phyloP scores from a whole-genome alignment of 2,329 filamentous ascomycete species.

The Gliomastix tumulicola region DNA sequence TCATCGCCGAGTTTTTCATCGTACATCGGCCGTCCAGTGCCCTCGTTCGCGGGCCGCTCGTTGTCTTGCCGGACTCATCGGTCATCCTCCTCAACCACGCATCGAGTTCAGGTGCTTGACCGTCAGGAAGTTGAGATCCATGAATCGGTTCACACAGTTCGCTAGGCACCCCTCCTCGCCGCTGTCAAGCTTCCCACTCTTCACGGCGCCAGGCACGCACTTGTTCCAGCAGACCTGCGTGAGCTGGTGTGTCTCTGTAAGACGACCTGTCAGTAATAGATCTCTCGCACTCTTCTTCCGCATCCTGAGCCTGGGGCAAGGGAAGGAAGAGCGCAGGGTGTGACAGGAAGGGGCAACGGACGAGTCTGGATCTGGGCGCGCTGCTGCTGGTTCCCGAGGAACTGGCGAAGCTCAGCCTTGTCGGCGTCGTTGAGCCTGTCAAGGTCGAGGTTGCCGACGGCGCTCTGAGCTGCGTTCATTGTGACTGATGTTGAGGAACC shows the following conservation, averaged over 20 bases:
- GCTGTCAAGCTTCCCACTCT: constrained; percentile 64
- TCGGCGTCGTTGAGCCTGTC: constrained; percentile 72
- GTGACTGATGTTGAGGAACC: constrained; percentile 6
- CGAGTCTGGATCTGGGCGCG: constrained; percentile 62
- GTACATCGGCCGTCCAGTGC: no score
- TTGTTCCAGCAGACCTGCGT: constrained; percentile 89
- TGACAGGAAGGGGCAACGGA: constrained; percentile 42
- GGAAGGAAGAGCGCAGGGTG: no score
- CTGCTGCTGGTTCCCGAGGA: constrained; percentile 78
- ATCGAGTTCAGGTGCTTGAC: constrained; percentile 72
- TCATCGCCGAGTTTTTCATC: not conserved
- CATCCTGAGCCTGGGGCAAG: no score
- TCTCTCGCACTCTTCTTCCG: no score
- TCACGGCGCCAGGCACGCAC: constrained; percentile 73
- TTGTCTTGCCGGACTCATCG: no score
- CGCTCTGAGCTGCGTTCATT: constrained; percentile 27
- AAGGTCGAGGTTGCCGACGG: constrained; percentile 53
- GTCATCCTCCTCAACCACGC: constrained; percentile 31
- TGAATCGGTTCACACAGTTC: constrained; percentile 91
- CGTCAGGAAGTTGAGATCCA: constrained; percentile 83
- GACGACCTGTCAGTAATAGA: no score
- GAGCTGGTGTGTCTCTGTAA: constrained; percentile 44
- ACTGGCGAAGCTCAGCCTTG: constrained; percentile 81
- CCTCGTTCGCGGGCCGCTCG: not conserved
- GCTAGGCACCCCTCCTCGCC: constrained; percentile 76